Base-by-base conservation (phyloP, 1,284 basidiomycete genomes). In the Puccinia triticina region DNA sequence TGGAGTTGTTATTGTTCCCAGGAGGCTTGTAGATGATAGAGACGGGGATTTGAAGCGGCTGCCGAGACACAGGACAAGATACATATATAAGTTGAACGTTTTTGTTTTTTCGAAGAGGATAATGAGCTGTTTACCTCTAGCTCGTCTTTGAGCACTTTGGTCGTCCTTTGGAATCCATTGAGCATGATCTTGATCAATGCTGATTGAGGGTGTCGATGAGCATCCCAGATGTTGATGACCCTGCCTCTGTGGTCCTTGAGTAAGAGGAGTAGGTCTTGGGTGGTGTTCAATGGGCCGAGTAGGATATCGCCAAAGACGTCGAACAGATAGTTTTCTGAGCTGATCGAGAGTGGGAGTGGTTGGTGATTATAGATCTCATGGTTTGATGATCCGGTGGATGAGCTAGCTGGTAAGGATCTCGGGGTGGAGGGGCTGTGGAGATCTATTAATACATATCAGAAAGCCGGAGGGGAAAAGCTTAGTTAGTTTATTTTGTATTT, bases 301-400 rank as follows among this genome's bases (percentile, higher is more conserved):
- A 75, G 23, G 48, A 75, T 23, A 57, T 75, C 72, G 37, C n/a
- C 53, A 34, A 75, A 75, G 14, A 50, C 48, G 37, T 75, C 72
- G 53, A 75, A 75, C 8, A 75, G n/a, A 57, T 53, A 75, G 7
- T 43, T 48, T 75, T 75, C 72, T 55, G 48, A 50, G 53, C 43
- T 50, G 7, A 50, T 21, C 16, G 72, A 53, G 12, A 75, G 26
- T 37, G 72, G 72, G 40, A 75, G 14, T 55, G 11, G 34, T 29
- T 3, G 50, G 46, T 23, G 72, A n/a, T 26, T 23, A 46, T 46
- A 34, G 37, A 14, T 32, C 7, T 26, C 34, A 29, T 16, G 72
- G 32, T 53, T 57, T 26, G 55, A 59, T n/a, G n/a, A n/a, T n/a
- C n/a, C n/a, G n/a, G n/a, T n/a, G 50, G 50, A 53, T 53, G 50